Conservation (phyloP, 257 asterid genomes). For the Echites panduratus region DNA sequence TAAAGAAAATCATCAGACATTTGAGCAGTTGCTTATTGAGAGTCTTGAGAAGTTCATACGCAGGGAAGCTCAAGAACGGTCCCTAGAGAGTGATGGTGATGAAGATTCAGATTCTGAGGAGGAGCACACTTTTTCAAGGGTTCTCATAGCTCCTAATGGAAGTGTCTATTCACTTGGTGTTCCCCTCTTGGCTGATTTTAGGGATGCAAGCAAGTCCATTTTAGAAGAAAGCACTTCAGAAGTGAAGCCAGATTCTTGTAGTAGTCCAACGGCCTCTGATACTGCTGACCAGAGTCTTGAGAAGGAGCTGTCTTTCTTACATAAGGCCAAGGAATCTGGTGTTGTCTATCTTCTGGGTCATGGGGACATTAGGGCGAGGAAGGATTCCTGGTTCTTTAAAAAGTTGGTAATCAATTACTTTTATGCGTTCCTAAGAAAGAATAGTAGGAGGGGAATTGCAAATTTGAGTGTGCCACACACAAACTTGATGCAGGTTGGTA, state of each 20-base stretch:
- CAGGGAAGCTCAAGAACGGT: conserved; percentile 91
- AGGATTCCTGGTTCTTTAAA: conserved; percentile 88
- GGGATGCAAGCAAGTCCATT: conserved; percentile 42
- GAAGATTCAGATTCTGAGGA: conserved; percentile 61
- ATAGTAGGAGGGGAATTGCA: conserved; percentile 77
- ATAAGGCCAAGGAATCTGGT: conserved; percentile 76
- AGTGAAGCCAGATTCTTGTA: conserved; percentile 37
- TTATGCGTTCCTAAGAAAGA: conserved; percentile 86
- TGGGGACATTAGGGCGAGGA: conserved; percentile 85
- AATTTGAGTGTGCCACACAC: conserved; percentile 89
- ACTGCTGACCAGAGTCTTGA: conserved; percentile 68
- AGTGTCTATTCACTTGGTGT: conserved; percentile 78
- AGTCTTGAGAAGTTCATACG: conserved; percentile 89
- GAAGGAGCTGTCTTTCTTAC: conserved; percentile 81
- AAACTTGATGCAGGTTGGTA: conserved; percentile 83
- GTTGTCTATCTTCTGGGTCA: conserved; percentile 94
- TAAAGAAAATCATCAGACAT: conserved; percentile 83
- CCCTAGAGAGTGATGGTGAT: conserved; percentile 79
- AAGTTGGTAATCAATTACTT: conserved; percentile 86
- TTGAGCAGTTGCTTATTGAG: conserved; percentile 92
- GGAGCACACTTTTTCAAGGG: conserved; percentile 55
- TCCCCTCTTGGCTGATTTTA: conserved; percentile 76
- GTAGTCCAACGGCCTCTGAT: conserved; percentile 36
- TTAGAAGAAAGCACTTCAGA: conserved; percentile 41
- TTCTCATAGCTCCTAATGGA: conserved; percentile 84